These are phyloP conservation scores for Podila minutissima DNA, from an alignment of 192 early-diverging fungal species.

Conservation along the genomic window DNA sequence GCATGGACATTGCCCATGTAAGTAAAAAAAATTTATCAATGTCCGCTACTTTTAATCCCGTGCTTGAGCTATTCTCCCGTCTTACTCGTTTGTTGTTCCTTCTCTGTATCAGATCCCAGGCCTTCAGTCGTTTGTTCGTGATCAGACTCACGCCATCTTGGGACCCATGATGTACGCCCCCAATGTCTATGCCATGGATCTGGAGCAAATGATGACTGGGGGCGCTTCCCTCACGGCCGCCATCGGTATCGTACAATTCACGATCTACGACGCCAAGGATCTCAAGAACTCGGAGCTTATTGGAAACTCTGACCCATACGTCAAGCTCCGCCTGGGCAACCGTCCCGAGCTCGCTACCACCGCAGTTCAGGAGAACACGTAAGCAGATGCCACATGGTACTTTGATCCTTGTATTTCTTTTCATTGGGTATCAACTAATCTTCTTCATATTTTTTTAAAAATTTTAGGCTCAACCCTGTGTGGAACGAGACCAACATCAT, in stretches of 20 bases:
- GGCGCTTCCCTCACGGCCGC: constrained; percentile 68
- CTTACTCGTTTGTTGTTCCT: too few relatives aligned
- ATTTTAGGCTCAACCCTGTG: constrained; percentile 66
- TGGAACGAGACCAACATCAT: constrained; percentile 88
- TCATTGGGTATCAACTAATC: too few relatives aligned
- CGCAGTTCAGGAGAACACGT: constrained; percentile 72
- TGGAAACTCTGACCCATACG: constrained; percentile 92
- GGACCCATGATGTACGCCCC: constrained; percentile 89
- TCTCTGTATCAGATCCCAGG: constrained; percentile 73
- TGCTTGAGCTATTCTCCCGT: neutral
- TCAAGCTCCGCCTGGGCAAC: constrained; percentile 76
- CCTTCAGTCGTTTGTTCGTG: constrained; percentile 77
- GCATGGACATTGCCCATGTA: constrained; percentile 88
- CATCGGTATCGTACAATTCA: constrained; percentile 87
- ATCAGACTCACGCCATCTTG: constrained; percentile 76
- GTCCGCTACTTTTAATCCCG: neutral
- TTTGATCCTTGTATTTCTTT: too few relatives aligned
- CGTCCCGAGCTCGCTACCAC: constrained; percentile 73
- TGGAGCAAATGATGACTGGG: constrained; percentile 82
- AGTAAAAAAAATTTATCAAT: constrained; percentile 2
- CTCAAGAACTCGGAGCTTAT: constrained; percentile 90
- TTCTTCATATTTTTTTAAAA: too few relatives aligned
- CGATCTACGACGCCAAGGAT: constrained; percentile 79
- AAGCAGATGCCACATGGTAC: too few relatives aligned
- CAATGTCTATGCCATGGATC: constrained; percentile 79